Percentiles rank a stretch among this genome's conserved stretches.
Evolutionary conservation across 2,329 filamentous ascomycete species (phyloP).

Genomic region (Tolypocladium cylindrosporum): DNA sequence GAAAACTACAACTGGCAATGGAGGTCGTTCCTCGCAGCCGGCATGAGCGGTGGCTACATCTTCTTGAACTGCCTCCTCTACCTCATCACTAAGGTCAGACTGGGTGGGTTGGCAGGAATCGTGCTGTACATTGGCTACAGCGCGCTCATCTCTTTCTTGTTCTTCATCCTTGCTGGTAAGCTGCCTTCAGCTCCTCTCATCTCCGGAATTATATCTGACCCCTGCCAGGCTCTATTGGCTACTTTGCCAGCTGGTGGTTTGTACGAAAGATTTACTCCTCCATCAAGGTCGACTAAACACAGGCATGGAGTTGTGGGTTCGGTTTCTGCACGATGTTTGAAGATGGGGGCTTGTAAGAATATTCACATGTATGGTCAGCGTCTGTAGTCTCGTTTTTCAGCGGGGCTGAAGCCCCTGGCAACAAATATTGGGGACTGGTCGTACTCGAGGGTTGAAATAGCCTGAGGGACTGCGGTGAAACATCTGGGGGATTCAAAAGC

Average conservation of each 20-base stretch:
- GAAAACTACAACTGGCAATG: constrained; percentile 99
- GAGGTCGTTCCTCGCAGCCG: constrained; percentile 85
- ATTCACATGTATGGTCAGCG: constrained; percentile 1
- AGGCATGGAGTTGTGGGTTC: background rate
- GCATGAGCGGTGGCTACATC: constrained; percentile 83
- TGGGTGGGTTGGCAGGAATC: constrained; percentile 74
- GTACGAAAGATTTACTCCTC: constrained; percentile 88
- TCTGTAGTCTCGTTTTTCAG: background rate
- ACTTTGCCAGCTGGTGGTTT: constrained; percentile 91
- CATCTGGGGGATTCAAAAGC: background rate
- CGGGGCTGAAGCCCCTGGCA: background rate
- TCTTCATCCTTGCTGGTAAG: constrained; percentile 90
- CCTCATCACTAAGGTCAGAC: constrained; percentile 78
- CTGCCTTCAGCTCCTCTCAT: constrained; percentile 7
- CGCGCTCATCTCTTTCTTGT: constrained; percentile 75
- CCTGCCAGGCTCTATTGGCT: constrained; percentile 75
- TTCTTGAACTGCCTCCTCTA: constrained; percentile 88
- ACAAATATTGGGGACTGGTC: background rate
- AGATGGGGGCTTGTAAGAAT: constrained; percentile 14
- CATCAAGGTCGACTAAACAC: constrained; percentile 84
- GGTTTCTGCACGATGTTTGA: background rate
- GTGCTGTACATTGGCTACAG: constrained; percentile 94
- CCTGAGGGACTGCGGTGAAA: background rate
- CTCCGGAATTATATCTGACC: background rate
- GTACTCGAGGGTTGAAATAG: background rate